Evolutionary conservation across 495 filamentous ascomycete species (phyloP), one percentile per base, ranked within the genome.

Genomic region (Penicillium riverlandense): DNA sequence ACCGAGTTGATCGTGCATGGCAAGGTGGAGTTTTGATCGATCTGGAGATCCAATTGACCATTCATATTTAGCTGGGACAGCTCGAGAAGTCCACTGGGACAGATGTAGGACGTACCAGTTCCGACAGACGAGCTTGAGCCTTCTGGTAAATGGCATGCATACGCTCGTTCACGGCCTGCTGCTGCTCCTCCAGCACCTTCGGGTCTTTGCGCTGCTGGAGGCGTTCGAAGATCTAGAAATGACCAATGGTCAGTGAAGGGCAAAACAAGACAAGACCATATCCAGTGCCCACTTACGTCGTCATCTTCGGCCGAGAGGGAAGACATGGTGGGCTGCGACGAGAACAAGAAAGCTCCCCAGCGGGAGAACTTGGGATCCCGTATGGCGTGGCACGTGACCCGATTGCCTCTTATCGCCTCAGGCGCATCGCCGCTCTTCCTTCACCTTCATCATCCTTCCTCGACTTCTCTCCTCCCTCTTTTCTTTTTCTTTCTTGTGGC

Each of bases 1-100:
- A 97, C 75, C 27, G 81, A 82, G 42, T 84, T 86, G 66, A 98
- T 84, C 6, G 86, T 82, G 38, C 88, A 83, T 11, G 76, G 90
- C 52, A 86, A 72, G 49, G 78, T 95, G 57, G 78, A 86, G 67
- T 83, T 92, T 70, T 72, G 78, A 61, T 84, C 84, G 48, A 91
- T 78, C 86, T 90, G 53, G 35, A 22, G 2, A 22, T 22, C 22
- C 22, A 3, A 22, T 22, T 58, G 33, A 33, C n/a, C 9, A 56
- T 49, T 41, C 12, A 36, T 15, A 29, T 45, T 50, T 49, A 57
- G 54, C 43, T 41, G 43, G 40, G 37, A 35, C 33, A 34, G 52
- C 43, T 40, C 33, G 22, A 43, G 38, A 42, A 8, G 11, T 35
- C 29, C 16, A n/a, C 12, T 29, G 30, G 9, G 43, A 13, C 15